These are phyloP conservation scores for Royoungia palumana DNA, from an alignment of 768 basidiomycete genomes.

Conservation along the genomic window DNA sequence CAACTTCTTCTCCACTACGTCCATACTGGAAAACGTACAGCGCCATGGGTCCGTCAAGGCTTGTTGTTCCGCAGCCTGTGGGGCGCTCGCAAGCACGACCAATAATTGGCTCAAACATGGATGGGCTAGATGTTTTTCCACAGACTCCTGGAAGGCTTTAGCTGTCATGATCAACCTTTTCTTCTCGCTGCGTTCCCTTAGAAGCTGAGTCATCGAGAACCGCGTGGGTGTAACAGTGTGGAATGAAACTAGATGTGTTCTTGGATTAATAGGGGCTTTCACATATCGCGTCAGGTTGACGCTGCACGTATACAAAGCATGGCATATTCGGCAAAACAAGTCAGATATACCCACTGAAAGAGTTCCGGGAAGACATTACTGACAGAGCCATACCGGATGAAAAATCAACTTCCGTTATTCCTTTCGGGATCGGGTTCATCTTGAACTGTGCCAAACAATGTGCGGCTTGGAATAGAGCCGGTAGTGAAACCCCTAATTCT, in stretches of 20 bases:
- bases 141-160: conserved; percentile 9
- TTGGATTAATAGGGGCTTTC: conserved; percentile 15
- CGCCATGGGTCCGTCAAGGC: neutral
- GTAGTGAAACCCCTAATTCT: conserved; percentile 8
- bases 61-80: neutral
- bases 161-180: conserved; percentile 12
- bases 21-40: conserved; percentile 14
- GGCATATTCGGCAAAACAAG: neutral
- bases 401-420: conserved; percentile 16
- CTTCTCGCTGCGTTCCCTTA: conserved; percentile 8
- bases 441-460: conserved; percentile 20
- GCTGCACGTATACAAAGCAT: conserved; percentile 1
- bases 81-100: neutral
- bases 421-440: conserved; percentile 17
- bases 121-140: conserved; percentile 9
- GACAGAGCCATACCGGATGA: conserved; percentile 8
- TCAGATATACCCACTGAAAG: neutral
- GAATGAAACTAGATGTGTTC: conserved; percentile 18
- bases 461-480: conserved; percentile 22
- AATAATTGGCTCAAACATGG: conserved; percentile 15
- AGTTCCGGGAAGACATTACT: neutral
- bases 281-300: conserved; percentile 16
- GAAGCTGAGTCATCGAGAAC: conserved; percentile 13
- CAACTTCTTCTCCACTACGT: conserved; percentile 10
- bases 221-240: conserved; percentile 12